A percentile compares a stretch with the other conserved stretches of the same genome.
phyloP scores from a whole-genome alignment of 2,329 filamentous ascomycete genomes.

The Sclerotinia glacialis region DNA sequence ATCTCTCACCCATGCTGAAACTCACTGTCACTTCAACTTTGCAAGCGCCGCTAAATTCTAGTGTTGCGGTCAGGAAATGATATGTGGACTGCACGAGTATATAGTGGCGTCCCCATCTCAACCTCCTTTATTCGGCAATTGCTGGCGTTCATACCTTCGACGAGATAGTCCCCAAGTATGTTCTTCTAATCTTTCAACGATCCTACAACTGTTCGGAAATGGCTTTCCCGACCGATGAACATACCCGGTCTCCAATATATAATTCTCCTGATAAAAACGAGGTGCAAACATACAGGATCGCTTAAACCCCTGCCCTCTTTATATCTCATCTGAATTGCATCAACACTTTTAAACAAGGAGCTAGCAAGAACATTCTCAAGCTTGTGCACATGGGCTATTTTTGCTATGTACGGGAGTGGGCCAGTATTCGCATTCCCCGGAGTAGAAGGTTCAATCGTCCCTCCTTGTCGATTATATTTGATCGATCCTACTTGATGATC shows the following conservation, averaged over 20 bases:
- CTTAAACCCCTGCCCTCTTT: neutral
- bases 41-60: neutral
- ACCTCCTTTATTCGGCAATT: slow-evolving; percentile 6
- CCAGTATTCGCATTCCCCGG: too few relatives aligned
- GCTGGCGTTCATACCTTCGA: slow-evolving; percentile 11
- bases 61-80: neutral
- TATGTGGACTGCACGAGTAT: neutral
- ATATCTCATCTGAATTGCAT: neutral
- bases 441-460: too few relatives aligned
- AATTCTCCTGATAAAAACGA: neutral
- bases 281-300: neutral
- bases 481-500: too few relatives aligned
- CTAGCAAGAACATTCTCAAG: neutral
- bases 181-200: neutral
- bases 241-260: neutral
- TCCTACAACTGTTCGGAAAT: neutral
- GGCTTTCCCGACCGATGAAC: neutral
- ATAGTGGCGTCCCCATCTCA: neutral
- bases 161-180: neutral
- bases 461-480: too few relatives aligned
- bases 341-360: neutral
- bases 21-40: neutral
- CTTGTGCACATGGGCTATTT: neutral
- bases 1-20: neutral
- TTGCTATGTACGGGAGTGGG: too few relatives aligned